These are phyloP conservation scores for Pyropia haitanensis DNA, from an alignment of 23 red algal species.

Conservation along the genomic window DNA sequence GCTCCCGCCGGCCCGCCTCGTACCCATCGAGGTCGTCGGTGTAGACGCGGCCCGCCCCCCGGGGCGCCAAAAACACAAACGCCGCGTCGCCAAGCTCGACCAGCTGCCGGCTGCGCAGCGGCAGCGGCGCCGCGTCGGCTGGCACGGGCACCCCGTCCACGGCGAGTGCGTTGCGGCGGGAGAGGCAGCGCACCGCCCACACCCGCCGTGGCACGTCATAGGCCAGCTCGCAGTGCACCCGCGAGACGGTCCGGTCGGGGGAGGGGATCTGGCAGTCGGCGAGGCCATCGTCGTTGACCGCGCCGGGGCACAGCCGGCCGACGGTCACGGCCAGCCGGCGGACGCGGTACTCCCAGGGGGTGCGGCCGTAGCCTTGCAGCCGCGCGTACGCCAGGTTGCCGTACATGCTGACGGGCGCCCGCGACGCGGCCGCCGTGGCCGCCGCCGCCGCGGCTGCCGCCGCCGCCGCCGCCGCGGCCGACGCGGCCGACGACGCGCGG, in stretches of 20 bases:
- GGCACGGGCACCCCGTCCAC: slow-evolving; percentile 44
- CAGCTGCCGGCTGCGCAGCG: slow-evolving; percentile 30
- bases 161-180: slow-evolving; percentile 15
- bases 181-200: slow-evolving; percentile 47
- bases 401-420: too few relatives aligned
- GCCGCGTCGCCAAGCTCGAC: slow-evolving; percentile 37
- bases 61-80: slow-evolving; percentile 30
- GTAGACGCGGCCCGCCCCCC: neutral
- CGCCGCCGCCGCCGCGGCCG: too few relatives aligned
- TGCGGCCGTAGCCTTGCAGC: slow-evolving; percentile 24
- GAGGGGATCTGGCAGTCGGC: slow-evolving; percentile 45
- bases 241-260: slow-evolving; percentile 25
- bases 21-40: too few relatives aligned
- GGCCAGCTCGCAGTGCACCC: slow-evolving; percentile 23
- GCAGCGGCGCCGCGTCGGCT: slow-evolving; percentile 7
- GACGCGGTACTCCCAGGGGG: slow-evolving; percentile 40
- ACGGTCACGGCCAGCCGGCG: slow-evolving; percentile 20
- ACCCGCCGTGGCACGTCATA: slow-evolving; percentile 13
- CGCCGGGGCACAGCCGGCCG: slow-evolving; percentile 24
- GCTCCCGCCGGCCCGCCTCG: too few relatives aligned
- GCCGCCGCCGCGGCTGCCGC: too few relatives aligned
- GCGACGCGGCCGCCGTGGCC: too few relatives aligned
- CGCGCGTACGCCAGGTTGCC: slow-evolving; percentile 45
- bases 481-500: too few relatives aligned
- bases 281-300: neutral